Evolutionary conservation across 106 monocot genomes (phyloP).

Genomic region (Gastrodia elata): DNA sequence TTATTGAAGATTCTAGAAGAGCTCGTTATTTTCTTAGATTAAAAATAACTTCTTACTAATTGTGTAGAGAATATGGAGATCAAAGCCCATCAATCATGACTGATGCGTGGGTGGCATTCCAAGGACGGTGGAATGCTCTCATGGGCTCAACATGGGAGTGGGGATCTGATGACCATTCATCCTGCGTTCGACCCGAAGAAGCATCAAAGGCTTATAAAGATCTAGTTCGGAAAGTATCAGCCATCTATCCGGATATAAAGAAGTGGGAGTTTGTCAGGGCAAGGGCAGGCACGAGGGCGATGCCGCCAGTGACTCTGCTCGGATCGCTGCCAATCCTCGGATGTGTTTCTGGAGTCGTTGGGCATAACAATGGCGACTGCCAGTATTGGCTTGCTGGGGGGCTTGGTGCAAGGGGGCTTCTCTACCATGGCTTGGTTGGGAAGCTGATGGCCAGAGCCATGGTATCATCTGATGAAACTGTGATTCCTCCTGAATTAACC

Average conservation of each 20-base stretch:
- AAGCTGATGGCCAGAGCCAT: slow-evolving; percentile 74
- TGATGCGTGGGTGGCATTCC: slow-evolving; percentile 89
- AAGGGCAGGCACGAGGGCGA: slow-evolving; percentile 72
- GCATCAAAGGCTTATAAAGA: slow-evolving; percentile 38
- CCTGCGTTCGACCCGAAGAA: slow-evolving; percentile 48
- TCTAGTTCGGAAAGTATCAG: slow-evolving; percentile 54
- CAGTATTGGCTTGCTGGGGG: slow-evolving; percentile 75
- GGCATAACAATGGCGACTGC: slow-evolving; percentile 10
- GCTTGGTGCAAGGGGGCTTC: slow-evolving; percentile 80
- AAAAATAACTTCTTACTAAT: neutral
- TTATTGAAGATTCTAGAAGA: too few relatives aligned
- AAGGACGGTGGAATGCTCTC: slow-evolving; percentile 41
- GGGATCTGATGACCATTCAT: slow-evolving; percentile 44
- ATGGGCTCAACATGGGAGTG: slow-evolving; percentile 98
- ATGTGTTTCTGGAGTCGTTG: slow-evolving; percentile 38
- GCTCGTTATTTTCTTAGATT: too few relatives aligned
- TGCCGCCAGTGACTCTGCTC: slow-evolving; percentile 76
- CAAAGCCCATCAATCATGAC: slow-evolving; percentile 71
- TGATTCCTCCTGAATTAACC: slow-evolving; percentile 65
- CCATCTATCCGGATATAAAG: slow-evolving; percentile 65
- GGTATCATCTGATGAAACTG: slow-evolving; percentile 45
- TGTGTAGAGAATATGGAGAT: slow-evolving; percentile 23
- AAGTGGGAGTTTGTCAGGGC: slow-evolving; percentile 61
- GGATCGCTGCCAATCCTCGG: slow-evolving; percentile 86
- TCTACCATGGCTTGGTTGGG: slow-evolving; percentile 85